Evolutionary conservation across 2,329 filamentous ascomycete species (phyloP).

Genomic region (Sclerotinia trifoliorum): DNA sequence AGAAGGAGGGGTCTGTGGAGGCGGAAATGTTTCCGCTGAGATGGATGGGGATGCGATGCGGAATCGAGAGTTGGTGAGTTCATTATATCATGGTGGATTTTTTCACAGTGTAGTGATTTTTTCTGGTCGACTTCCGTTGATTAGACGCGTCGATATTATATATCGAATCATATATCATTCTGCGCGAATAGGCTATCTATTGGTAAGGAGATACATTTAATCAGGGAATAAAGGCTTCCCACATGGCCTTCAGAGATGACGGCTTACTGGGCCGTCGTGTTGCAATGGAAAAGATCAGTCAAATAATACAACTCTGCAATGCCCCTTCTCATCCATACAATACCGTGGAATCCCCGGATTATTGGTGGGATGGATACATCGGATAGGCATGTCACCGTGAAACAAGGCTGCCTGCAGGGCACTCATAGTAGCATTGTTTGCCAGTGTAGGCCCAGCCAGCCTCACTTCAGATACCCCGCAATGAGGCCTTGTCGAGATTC

Average conservation of each 20-base stretch:
- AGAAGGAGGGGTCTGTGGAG: neutral
- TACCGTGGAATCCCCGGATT: too few relatives aligned
- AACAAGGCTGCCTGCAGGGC: neutral
- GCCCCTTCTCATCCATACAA: too few relatives aligned
- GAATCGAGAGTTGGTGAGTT: too few relatives aligned
- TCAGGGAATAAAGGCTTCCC: too few relatives aligned
- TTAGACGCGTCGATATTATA: neutral
- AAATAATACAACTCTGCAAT: too few relatives aligned
- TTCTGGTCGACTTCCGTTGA: too few relatives aligned
- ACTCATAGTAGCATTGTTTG: neutral
- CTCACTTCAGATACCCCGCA: neutral
- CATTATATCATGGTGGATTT: too few relatives aligned
- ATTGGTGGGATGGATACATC: neutral
- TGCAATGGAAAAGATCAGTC: too few relatives aligned
- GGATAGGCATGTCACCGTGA: neutral
- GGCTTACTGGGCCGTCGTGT: too few relatives aligned
- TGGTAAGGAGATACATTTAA: neutral
- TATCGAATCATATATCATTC: neutral
- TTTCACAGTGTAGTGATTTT: neutral
- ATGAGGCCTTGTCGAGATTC: neutral
- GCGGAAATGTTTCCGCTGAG: slow-evolving; percentile 9
- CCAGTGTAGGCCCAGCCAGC: neutral
- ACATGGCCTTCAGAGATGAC: too few relatives aligned
- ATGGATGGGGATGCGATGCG: neutral
- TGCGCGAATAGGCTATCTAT: neutral